Conservation (phyloP, 305 asterid genomes). For the Fraxinus platypoda region DNA sequence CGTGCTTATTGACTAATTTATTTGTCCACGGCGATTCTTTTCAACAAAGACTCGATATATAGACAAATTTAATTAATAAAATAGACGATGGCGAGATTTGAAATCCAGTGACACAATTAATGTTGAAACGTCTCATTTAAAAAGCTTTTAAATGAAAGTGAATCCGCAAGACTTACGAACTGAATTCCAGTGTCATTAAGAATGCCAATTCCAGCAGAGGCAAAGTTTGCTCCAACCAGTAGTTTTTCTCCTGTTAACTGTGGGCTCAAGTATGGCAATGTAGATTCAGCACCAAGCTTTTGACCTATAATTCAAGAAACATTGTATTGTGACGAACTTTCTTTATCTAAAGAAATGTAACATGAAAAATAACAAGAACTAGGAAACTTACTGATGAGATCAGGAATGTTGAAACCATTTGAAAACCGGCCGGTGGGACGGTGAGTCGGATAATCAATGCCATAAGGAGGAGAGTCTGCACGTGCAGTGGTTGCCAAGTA, state of each 20-base stretch:
- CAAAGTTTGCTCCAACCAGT: slow-evolving; percentile 59
- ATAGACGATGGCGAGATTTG: not conserved
- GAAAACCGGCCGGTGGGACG: slow-evolving; percentile 45
- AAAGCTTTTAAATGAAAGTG: not conserved
- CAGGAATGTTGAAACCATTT: slow-evolving; percentile 42
- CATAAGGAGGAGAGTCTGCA: slow-evolving; percentile 48
- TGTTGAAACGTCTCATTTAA: not conserved
- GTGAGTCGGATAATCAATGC: slow-evolving; percentile 40
- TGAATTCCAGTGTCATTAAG: slow-evolving; percentile 57
- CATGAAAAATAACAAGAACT: not conserved
- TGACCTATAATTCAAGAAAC: slow-evolving; percentile 24
- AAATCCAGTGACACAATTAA: not conserved
- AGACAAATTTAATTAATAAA: not conserved
- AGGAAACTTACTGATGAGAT: slow-evolving; percentile 34
- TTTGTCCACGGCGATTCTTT: not conserved
- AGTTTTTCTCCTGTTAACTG: slow-evolving; percentile 40
- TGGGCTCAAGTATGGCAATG: slow-evolving; percentile 42
- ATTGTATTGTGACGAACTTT: not conserved
- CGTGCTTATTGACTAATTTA: not conserved
- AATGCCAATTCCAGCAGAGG: slow-evolving; percentile 62
- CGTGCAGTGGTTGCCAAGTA: slow-evolving; percentile 39
- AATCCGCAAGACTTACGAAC: slow-evolving; percentile 34
- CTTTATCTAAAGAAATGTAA: not conserved
- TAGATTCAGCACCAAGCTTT: slow-evolving; percentile 43
- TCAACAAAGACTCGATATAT: not conserved